Evolutionary conservation across 768 basidiomycete species (phyloP).

Genomic region (Mycena rosella): DNA sequence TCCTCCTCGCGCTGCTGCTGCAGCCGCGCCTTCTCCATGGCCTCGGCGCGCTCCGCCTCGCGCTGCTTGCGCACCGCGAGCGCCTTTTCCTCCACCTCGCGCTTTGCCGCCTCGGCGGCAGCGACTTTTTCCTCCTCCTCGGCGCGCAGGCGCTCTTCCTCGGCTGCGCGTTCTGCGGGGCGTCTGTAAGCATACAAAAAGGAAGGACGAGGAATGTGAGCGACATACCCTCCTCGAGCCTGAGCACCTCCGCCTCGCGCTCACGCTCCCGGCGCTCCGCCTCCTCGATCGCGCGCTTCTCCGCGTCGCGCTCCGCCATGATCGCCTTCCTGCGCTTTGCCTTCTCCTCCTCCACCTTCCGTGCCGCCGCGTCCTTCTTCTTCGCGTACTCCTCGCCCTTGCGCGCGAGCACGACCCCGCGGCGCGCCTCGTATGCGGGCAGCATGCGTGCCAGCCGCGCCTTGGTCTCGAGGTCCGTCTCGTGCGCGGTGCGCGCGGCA

Average conservation of each 20-base stretch:
- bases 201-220: background rate
- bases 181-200: slow-evolving; percentile 5
- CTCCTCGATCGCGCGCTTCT: slow-evolving; percentile 60
- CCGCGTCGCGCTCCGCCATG: slow-evolving; percentile 71
- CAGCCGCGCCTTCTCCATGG: slow-evolving; percentile 66
- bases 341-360: slow-evolving; percentile 90
- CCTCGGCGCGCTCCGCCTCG: slow-evolving; percentile 63
- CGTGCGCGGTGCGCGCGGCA: slow-evolving; percentile 66
- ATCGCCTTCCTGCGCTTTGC: slow-evolving; percentile 71
- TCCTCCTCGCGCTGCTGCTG: slow-evolving; percentile 80
- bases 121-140: slow-evolving; percentile 70
- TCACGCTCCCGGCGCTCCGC: slow-evolving; percentile 65
- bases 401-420: slow-evolving; percentile 66
- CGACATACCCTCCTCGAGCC: slow-evolving; percentile 64
- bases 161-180: slow-evolving; percentile 63
- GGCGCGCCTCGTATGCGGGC: slow-evolving; percentile 72
- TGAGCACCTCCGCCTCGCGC: slow-evolving; percentile 54
- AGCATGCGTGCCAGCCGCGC: slow-evolving; percentile 78
- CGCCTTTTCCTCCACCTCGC: slow-evolving; percentile 71
- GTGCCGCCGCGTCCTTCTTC: slow-evolving; percentile 66
- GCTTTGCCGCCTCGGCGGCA: slow-evolving; percentile 67
- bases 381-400: slow-evolving; percentile 75
- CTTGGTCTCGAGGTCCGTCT: slow-evolving; percentile 81
- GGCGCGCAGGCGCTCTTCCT: slow-evolving; percentile 60
- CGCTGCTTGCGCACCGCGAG: slow-evolving; percentile 65